These are phyloP conservation scores for Botryotinia convoluta DNA, from an alignment of 2,329 filamentous ascomycete species.

Conservation along the genomic window DNA sequence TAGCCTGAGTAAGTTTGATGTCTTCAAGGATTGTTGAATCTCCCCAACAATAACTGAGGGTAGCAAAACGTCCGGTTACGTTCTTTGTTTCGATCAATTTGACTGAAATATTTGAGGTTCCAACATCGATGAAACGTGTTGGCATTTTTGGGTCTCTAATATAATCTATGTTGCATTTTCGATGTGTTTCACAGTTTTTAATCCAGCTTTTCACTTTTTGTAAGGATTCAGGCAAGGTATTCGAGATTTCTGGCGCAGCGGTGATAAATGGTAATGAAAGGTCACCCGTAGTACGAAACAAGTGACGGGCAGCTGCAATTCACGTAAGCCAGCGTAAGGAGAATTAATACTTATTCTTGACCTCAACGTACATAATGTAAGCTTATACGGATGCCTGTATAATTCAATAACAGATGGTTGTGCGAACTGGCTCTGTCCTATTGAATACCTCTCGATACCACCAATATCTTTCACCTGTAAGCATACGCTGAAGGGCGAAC, in stretches of 20 bases:
- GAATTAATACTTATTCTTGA: not conserved
- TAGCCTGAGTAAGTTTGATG: not conserved
- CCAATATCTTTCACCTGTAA: not conserved
- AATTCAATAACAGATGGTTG: not conserved
- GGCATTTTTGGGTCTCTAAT: not conserved
- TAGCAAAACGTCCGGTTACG: accelerated
- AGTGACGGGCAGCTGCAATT: not conserved
- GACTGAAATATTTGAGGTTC: not conserved
- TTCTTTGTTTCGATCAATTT: not conserved
- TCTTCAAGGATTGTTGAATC: not conserved
- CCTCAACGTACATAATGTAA: not conserved
- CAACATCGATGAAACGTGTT: not conserved
- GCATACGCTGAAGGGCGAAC: not conserved
- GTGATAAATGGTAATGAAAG: not conserved
- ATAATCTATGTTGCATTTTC: not conserved
- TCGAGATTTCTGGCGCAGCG: not conserved
- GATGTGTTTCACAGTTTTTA: not conserved
- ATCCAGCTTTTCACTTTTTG: not conserved
- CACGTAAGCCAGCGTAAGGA: not conserved
- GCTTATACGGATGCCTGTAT: not conserved
- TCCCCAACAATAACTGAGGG: not conserved
- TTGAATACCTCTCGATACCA: not conserved
- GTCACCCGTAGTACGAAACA: not conserved
- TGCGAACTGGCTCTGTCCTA: not conserved
- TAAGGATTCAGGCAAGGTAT: not conserved